Base-by-base conservation (phyloP, 2,329 filamentous ascomycete species). In the Colletotrichum salicis region DNA sequence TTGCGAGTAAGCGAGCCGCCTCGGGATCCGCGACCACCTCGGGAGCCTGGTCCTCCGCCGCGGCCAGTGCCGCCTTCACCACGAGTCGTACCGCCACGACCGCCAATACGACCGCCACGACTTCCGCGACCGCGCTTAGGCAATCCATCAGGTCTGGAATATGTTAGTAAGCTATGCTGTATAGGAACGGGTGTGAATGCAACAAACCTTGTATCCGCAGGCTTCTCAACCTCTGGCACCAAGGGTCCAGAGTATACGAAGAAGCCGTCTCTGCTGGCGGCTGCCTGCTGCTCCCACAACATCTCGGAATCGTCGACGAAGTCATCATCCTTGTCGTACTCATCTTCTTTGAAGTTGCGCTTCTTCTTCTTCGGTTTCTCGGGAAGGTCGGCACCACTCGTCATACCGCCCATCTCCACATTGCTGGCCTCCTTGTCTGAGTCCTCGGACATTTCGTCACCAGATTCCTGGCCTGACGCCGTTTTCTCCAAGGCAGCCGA, bases 231-330 rank as follows among this genome's bases (percentile, higher is more conserved):
- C 82, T 97, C 95, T 5, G 93, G 93, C 27, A 98, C 89, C 58
- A 99, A 85, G 10, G 96, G 96, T 4, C 96, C 96, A 72, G 94
- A 97, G 82, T 98, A 99, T 1, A 99, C 96, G 80, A 98, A 99
- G 85, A 98, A 99, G 1, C 96, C 96, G 79, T 98, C 96, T 76
- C 96, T 94, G 75, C 94, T 96, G 58, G 96, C 95, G 5, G 96
- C 95, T 7, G 96, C 96, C 79, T 97, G 94, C 78, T 97, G 94
- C 82, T 98, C 94, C 96, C 96, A 98, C 0, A 97, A 87, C 79
- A 98, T 82, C 80, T 99, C 96, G 1, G 95, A 97, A 79, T 99
- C 96, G 78, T 99, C 96, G 67, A 96, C 90, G 82, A 96, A 96
- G 64, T 92, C 93, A 77, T 95, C 93, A 59, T 93, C 92, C 77